Base-by-base conservation (phyloP, 129 eudicot genomes). In the Flaveria sonorensis region DNA sequence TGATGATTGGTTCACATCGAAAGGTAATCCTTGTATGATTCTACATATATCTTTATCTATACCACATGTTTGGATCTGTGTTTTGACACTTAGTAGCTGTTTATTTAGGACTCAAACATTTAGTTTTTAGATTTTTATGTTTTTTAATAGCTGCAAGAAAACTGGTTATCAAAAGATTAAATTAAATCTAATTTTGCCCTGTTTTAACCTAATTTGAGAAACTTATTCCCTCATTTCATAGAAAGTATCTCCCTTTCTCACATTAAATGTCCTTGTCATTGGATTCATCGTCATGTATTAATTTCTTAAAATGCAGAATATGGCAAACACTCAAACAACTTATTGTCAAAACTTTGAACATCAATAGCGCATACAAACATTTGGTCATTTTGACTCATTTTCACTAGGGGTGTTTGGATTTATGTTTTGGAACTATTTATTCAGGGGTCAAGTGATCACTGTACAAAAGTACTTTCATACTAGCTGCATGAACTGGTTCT, bases 1-100 rank as follows among this genome's bases (percentile, higher is more conserved):
- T 91, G 76, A 89, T 89, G 97, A 93, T 95, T 70, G 97, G 99
- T 81, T 86, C 94, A 7, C 93, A 83, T 57, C 85, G 92, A 86
- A 91, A 91, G 99, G 99, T 95, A 81, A 63, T 55, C 5, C 61
- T 48, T 70, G 43, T 70, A 15, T 70, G 23, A 67, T 53, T 67
- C 56, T 39, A 45, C 45, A 23, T 36, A 10, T 50, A 36, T 9
- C 36, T 61, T 32, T 1, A 45, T 70, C 13, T 64, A 24, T 64
- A 64, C 28, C 50, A 1, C 19, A 39, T 4, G 28, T 36, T 39
- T 66, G 51, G 51, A 28, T 63, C 32, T 63, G 69, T 63, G 19
- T 63, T 62, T 63, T 32, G 43, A 66, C 70, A 66, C 24, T 66
- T 39, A 39, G 10, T 39, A 40, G 50, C 50, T 39, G 7, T 39